A percentile compares a stretch with the other conserved stretches of the same genome.
Evolutionary conservation across 441 rosid species (phyloP).

Genomic region (Euphorbia corollata): DNA sequence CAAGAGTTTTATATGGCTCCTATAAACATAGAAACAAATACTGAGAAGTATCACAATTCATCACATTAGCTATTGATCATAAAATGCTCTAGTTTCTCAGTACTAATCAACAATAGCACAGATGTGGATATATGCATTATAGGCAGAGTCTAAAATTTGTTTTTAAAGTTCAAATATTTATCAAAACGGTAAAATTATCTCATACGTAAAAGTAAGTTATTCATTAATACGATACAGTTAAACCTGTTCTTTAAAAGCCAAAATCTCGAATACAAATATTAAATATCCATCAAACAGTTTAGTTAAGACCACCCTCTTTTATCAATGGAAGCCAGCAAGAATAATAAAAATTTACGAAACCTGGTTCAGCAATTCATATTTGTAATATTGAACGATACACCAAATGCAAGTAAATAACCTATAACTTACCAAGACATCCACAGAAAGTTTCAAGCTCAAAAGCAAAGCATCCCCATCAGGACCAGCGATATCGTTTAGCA

Average conservation of each 20-base stretch:
- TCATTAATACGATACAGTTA: too few relatives aligned
- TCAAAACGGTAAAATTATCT: not conserved
- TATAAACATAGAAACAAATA: not conserved
- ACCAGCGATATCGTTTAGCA: slow-evolving; percentile 90
- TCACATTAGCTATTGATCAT: not conserved
- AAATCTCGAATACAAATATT: too few relatives aligned
- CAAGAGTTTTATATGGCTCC: not conserved
- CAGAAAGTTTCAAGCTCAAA: slow-evolving; percentile 85
- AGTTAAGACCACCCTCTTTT: too few relatives aligned
- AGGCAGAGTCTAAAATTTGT: not conserved
- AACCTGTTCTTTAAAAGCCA: too few relatives aligned
- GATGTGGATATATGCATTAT: not conserved
- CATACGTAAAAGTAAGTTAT: not conserved
- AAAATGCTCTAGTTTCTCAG: not conserved
- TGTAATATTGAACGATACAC: slow-evolving; percentile 9
- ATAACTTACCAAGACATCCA: slow-evolving; percentile 87
- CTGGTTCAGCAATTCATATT: not conserved
- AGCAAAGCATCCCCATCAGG: slow-evolving; percentile 84
- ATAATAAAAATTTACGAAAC: not conserved
- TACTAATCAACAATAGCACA: not conserved
- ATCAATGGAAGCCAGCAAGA: not conserved
- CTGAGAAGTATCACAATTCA: not conserved
- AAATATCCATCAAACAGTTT: too few relatives aligned
- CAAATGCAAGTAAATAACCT: slow-evolving; percentile 11
- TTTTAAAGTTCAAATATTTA: not conserved